Evolutionary conservation across 1,284 basidiomycete species (phyloP).

Genomic region (Naganishia cerealis): DNA sequence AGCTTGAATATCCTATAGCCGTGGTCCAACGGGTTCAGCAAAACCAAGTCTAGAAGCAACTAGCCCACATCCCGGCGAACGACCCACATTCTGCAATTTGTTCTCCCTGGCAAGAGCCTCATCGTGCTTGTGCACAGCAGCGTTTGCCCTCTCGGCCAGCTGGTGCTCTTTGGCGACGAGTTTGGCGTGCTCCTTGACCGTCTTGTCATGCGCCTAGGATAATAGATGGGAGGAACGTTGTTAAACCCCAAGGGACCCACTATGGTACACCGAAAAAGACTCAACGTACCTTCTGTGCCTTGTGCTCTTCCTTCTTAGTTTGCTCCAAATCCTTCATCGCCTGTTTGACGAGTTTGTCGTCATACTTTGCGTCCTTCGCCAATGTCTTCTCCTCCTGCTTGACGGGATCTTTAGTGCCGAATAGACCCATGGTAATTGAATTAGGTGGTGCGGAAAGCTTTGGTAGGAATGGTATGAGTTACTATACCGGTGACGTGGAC

Average conservation of each 20-base stretch:
- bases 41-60: neutral
- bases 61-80: neutral
- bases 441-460: neutral
- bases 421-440: constrained; percentile 29
- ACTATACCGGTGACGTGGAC: no score
- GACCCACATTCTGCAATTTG: constrained; percentile 30
- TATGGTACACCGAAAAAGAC: neutral
- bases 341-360: constrained; percentile 32
- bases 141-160: constrained; percentile 29
- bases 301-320: constrained; percentile 32
- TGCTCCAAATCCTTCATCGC: constrained; percentile 32
- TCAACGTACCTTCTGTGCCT: constrained; percentile 24
- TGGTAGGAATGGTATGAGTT: no score
- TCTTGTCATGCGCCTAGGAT: constrained; percentile 28
- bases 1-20: constrained; percentile 29
- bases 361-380: constrained; percentile 33
- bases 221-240: neutral
- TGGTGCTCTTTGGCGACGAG: constrained; percentile 29
- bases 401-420: constrained; percentile 26
- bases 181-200: constrained; percentile 30
- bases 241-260: neutral
- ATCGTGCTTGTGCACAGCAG: constrained; percentile 29
- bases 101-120: constrained; percentile 22
- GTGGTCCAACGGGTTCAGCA: no score
- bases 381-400: constrained; percentile 33